These are phyloP conservation scores for Hypoxylon perforatum DNA, from an alignment of 495 filamentous ascomycete species.

Conservation along the genomic window DNA sequence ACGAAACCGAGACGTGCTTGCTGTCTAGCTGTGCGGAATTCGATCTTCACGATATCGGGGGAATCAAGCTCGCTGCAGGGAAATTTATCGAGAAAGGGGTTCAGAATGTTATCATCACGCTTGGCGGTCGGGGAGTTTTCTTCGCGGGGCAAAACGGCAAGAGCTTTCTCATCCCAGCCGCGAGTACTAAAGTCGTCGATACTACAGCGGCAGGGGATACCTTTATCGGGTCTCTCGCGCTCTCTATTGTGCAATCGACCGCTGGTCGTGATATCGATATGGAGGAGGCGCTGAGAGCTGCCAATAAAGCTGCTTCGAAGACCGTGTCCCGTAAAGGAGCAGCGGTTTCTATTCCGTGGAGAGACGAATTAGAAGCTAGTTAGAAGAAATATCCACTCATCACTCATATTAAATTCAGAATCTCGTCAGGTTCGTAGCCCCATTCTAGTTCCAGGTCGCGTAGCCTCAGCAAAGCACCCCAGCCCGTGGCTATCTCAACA, in stretches of 20 bases:
- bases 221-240: slow-evolving; percentile 89
- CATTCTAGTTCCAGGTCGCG: too few species aligned
- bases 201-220: slow-evolving; percentile 96
- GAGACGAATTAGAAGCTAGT: slow-evolving; percentile 84
- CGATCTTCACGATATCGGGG: slow-evolving; percentile 59
- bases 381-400: too few species aligned
- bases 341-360: slow-evolving; percentile 90
- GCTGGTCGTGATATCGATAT: too few species aligned
- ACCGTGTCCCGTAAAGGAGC: slow-evolving; percentile 83
- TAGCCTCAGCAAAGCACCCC: too few species aligned
- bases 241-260: slow-evolving; percentile 64
- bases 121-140: slow-evolving; percentile 81
- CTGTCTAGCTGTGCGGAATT: slow-evolving; percentile 65
- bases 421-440: too few species aligned
- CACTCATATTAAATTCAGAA: too few species aligned
- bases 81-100: slow-evolving; percentile 76
- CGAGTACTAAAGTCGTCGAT: slow-evolving; percentile 80
- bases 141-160: slow-evolving; percentile 57
- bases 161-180: slow-evolving; percentile 62
- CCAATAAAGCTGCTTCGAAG: slow-evolving; percentile 78
- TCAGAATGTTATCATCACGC: slow-evolving; percentile 80
- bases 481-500: too few species aligned
- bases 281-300: slow-evolving; percentile 70
- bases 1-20: slow-evolving; percentile 88
- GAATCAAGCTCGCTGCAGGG: slow-evolving; percentile 56